Evolutionary conservation across 306 rosid genomes (phyloP), one percentile per base, ranked within the genome.

Genomic region (Cajanus cajan): DNA sequence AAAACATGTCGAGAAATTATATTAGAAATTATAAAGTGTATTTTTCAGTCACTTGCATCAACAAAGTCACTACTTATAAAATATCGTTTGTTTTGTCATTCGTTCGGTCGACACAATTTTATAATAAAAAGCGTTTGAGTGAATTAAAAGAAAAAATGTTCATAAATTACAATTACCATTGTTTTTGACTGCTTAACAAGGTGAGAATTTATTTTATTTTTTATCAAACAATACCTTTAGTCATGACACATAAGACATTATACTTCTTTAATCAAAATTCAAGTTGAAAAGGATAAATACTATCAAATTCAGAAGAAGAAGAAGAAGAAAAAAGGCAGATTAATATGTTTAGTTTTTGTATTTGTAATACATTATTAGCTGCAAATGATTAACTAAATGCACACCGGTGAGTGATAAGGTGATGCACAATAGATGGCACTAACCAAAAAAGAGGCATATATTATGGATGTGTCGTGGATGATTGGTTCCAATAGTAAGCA

Each of bases 361-460:
- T n/a, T 59, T 68, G 37, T 34, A 16, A 68, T 44, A 21, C 14
- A 55, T 50, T 33, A 55, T 59, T 36, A 16, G 68, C 31, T 28
- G 79, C 40, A 73, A 74, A 83, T 73, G 68, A 83, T 83, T 78
- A 48, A 59, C 58, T 12, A 43, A 57, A 31, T 44, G 82, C 55
- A 65, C 31, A 37, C 69, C 59, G 33, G 58, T 68, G 0, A 51
- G 50, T 76, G 13, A 43, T 31, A 13, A 52, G 39, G 51, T 45
- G 39, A 69, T 81, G 84, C 82, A 71, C 7, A 78, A 77, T 55
- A 71, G 70, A 62, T 74, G 54, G 62, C 79, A 62, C 59, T 71
- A 61, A 68, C 40, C 36, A 28, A 48, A 69, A 43, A 31, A n/a
- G 43, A 62, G 14, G 16, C 13, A 50, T 24, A 1, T 7, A 10